Evolutionary conservation across 164 flowering plant species (phyloP), one percentile per base, ranked within the genome.

Genomic region (Stephania cephalantha): DNA sequence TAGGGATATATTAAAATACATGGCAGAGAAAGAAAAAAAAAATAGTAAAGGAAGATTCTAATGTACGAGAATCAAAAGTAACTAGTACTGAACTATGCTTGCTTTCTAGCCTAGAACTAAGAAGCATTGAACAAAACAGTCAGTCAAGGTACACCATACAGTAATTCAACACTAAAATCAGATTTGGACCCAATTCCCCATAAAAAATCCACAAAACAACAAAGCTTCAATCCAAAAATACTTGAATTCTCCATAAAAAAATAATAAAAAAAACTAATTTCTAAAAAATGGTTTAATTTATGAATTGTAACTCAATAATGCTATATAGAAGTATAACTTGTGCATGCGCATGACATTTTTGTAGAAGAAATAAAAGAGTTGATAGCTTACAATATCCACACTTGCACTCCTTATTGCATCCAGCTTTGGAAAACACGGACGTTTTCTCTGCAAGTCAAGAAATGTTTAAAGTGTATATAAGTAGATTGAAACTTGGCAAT

Each of bases 401-500:
- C 98, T 95, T 66, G 99, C 98, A 87, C 85, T 86, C 84, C 85
- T 93, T 68, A 95, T 92, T n/a, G 97, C 97, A 76, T 91, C 93
- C 80, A 95, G 74, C 73, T 95, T 95, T 29, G 98, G 99, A 79
- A 84, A 93, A 87, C 97, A 89, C 31, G 88, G 44, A 18, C 99
- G 89, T 67, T 91, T 89, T 74, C 92, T 90, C 99, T 95, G 90
- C 82, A 83, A 79, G 68, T 71, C 73, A 76, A 80, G n/a, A 78
- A 71, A 78, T 22, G 58, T 1, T 17, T 70, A 67, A 9, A 70
- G 17, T 53, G 13, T n/a, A 5, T 0, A 61, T n/a, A 61, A 17
- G 20, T 61, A 61, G 22, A 61, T 1, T 25, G 25, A 61, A 61
- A 61, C 66, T 61, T 25, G 2, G 25, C 20, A 61, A 5, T 61